A percentile compares a stretch with the other conserved stretches of the same genome.
Conservation (phyloP, 176 grass and related monocot species). For the Olyra latifolia region DNA sequence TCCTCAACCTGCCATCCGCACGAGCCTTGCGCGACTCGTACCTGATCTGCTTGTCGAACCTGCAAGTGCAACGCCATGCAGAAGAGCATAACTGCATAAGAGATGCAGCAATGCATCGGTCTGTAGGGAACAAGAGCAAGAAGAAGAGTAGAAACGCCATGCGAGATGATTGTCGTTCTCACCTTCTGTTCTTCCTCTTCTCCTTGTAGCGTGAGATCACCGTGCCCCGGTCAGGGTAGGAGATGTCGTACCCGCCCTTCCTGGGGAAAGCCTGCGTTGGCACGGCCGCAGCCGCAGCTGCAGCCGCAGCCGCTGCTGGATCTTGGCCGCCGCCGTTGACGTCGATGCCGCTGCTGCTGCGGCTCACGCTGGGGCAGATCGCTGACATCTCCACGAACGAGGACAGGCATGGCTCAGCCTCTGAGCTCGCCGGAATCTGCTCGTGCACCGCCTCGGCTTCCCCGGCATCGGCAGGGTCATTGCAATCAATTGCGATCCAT, state of each 20-base stretch:
- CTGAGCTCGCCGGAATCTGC: constrained; percentile 25
- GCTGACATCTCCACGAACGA: constrained; percentile 48
- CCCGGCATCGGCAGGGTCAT: neutral
- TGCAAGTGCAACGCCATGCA: constrained; percentile 5
- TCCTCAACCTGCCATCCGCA: constrained; percentile 68
- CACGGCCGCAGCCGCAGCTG: neutral
- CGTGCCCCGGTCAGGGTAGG: constrained; percentile 55
- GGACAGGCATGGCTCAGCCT: constrained; percentile 41
- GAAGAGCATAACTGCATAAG: neutral
- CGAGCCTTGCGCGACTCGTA: constrained; percentile 89
- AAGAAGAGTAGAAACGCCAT: neutral
- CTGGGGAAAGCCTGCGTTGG: constrained; percentile 22
- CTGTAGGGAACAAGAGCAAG: neutral
- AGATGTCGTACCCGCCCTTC: constrained; percentile 45
- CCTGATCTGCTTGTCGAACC: constrained; percentile 83
- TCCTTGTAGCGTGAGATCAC: constrained; percentile 89
- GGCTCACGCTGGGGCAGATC: constrained; percentile 36
- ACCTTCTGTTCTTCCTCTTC: constrained; percentile 96
- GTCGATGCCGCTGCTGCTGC: neutral
- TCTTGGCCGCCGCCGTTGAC: neutral
- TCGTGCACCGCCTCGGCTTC: constrained; percentile 7
- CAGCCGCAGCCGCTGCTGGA: neutral
- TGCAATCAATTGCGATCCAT: constrained; percentile 23
- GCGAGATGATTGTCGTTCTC: neutral
- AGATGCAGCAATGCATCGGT: neutral